Conservation (phyloP, 2,329 filamentous ascomycete species). For the Pseudogymnoascus sp. region DNA sequence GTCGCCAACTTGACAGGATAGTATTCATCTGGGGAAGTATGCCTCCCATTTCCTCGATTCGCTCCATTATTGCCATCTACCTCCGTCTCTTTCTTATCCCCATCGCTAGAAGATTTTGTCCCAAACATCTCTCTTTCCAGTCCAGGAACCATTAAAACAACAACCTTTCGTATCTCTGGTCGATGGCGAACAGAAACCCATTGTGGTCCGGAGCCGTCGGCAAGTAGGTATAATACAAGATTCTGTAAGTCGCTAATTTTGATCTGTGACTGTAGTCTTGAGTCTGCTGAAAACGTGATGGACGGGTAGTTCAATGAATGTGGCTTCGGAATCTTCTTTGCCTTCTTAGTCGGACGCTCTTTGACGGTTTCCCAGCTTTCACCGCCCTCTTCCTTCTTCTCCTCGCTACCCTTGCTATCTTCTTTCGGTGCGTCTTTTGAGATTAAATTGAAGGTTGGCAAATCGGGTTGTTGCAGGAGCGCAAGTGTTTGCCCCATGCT, state of each 20-base stretch:
- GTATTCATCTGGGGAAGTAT: slow-evolving; percentile 49
- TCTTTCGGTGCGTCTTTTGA: slow-evolving; percentile 17
- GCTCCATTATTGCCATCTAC: slow-evolving; percentile 6
- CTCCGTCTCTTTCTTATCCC: slow-evolving; percentile 11
- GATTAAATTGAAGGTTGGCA: slow-evolving; percentile 30
- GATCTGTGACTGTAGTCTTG: slow-evolving; percentile 52
- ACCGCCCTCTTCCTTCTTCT: slow-evolving; percentile 13
- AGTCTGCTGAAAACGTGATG: slow-evolving; percentile 45
- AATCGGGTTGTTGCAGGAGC: slow-evolving; percentile 23
- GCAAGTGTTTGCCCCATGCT: slow-evolving; percentile 21
- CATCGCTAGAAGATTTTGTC: slow-evolving; percentile 28
- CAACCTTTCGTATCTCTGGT: slow-evolving; percentile 64
- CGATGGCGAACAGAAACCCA: slow-evolving; percentile 57
- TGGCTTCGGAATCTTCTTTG: slow-evolving; percentile 51
- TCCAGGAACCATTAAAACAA: slow-evolving; percentile 85
- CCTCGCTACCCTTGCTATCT: slow-evolving; percentile 14
- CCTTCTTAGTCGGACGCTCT: slow-evolving; percentile 45
- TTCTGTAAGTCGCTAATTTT: slow-evolving; percentile 54
- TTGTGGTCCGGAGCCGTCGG: slow-evolving; percentile 54
- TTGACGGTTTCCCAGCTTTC: slow-evolving; percentile 42
- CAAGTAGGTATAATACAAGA: slow-evolving; percentile 57
- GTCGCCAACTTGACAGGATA: slow-evolving; percentile 46
- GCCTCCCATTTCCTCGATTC: slow-evolving; percentile 17
- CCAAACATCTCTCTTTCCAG: slow-evolving; percentile 87
- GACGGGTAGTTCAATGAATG: slow-evolving; percentile 50